Conservation (phyloP, 1,284 basidiomycete genomes). For the Sporisorium reilianum region DNA sequence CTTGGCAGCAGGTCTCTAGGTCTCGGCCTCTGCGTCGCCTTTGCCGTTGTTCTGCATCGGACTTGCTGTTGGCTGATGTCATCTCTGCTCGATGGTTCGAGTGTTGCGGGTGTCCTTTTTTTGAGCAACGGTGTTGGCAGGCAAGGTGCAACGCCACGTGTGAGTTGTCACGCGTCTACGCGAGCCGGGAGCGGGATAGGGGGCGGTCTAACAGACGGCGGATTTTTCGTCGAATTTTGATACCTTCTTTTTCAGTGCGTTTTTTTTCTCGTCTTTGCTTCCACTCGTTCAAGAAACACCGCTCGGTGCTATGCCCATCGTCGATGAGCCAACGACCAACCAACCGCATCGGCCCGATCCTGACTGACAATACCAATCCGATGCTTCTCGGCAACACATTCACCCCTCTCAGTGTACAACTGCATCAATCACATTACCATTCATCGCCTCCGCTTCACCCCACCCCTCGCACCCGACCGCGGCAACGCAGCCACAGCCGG, state of each 20-base stretch:
- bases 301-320: too few relatives aligned
- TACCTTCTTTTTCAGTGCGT: background rate
- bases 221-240: background rate
- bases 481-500: constrained; percentile 4
- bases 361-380: too few relatives aligned
- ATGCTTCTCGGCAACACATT: too few relatives aligned
- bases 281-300: too few relatives aligned
- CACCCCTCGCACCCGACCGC: constrained; percentile 10
- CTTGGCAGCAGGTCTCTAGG: too few relatives aligned
- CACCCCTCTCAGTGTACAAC: too few relatives aligned
- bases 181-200: background rate
- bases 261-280: too few relatives aligned
- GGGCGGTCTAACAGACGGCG: background rate
- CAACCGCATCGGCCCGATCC: too few relatives aligned
- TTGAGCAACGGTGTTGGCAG: background rate
- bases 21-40: too few relatives aligned
- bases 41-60: too few relatives aligned
- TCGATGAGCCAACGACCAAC: too few relatives aligned
- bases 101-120: too few relatives aligned
- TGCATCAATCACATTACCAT: background rate
- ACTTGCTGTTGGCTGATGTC: background rate
- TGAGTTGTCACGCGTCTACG: constrained; percentile 1
- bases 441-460: constrained; percentile 28
- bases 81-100: background rate
- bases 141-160: constrained; percentile 1